These are phyloP conservation scores for Erodium moschatum DNA, from an alignment of 441 rosid species.

Conservation along the genomic window DNA sequence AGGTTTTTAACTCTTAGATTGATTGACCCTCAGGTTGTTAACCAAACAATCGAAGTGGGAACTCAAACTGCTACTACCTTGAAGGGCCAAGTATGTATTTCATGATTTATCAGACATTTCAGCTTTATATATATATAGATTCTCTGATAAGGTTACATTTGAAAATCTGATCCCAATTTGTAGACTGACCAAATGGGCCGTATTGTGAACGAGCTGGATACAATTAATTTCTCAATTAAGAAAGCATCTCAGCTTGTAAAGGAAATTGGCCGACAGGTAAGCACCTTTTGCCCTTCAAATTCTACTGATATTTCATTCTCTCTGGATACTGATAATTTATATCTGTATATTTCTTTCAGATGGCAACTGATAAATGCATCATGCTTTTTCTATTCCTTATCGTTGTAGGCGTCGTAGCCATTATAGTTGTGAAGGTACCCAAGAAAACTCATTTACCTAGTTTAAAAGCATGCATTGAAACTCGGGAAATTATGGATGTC, in stretches of 20 bases:
- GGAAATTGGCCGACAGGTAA: conserved; percentile 97
- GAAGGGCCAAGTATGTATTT: conserved; percentile 77
- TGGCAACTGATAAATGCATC: conserved; percentile 99
- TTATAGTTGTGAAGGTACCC: conserved; percentile 83
- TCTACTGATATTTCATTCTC: neutral
- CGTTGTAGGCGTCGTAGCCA: conserved; percentile 85
- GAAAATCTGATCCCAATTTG: conserved; percentile 17
- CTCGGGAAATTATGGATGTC: no score
- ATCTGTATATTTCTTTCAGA: conserved; percentile 35
- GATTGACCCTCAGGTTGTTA: conserved; percentile 55
- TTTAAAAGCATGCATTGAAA: neutral
- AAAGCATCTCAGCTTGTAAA: conserved; percentile 95
- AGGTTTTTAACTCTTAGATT: conserved; percentile 14
- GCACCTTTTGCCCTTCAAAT: conserved; percentile 3
- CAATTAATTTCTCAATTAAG: conserved; percentile 90
- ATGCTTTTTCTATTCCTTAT: conserved; percentile 89
- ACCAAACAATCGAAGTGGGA: conserved; percentile 93
- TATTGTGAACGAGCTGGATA: conserved; percentile 89
- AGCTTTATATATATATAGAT: neutral
- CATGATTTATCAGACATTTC: conserved; percentile 4
- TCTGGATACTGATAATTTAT: neutral
- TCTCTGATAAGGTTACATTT: neutral
- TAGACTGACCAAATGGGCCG: conserved; percentile 99
- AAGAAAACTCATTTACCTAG: conserved; percentile 8
- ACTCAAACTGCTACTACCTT: conserved; percentile 81